Evolutionary conservation across 331 rosid species (phyloP), one percentile per base, ranked within the genome.

Genomic region (Dryas integrifolia): DNA sequence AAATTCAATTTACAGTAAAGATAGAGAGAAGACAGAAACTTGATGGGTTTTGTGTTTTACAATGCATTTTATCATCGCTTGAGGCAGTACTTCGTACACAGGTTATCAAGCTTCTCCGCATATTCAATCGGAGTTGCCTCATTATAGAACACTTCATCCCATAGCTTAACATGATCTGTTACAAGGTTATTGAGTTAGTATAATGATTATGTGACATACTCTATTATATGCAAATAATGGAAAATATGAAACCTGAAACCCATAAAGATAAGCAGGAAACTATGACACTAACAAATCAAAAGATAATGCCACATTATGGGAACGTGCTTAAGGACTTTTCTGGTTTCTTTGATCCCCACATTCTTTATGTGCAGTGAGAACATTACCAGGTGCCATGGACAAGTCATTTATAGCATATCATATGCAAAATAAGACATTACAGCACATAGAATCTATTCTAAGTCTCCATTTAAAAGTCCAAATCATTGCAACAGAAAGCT

Each of bases 111-210:
- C 78, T 67, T 81, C 84, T 87, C 89, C 0, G 87, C 88, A 69
- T 83, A 88, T 81, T 88, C 92, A 14, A 83, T 83, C 10, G 93
- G 93, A 56, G 89, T 87, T 73, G 96, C 92, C 70, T 86, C 85
- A 2, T 76, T 79, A 75, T 90, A 74, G 75, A 95, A 95, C 76
- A 87, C 90, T 67, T 82, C 93, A 69, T 86, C 82, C 99, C 99
- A 95, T 78, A 87, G 67, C 87, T 86, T 92, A 68, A 70, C 76
- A 61, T 89, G 77, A 44, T 84, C 98, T 89, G 92, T 80, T 68
- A 82, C 40, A 77, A 70, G 56, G 66, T 53, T 65, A 63, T 40
- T 18, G 60, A 70, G 56, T 77, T 60, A 50, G 78, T 60, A 49
- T 46, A 35, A 47, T 18, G 4, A 4, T 11, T 21, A 21, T 9